These are phyloP conservation scores for Babesia caballi DNA, from an alignment of 169 alveolate species.

Conservation along the genomic window DNA sequence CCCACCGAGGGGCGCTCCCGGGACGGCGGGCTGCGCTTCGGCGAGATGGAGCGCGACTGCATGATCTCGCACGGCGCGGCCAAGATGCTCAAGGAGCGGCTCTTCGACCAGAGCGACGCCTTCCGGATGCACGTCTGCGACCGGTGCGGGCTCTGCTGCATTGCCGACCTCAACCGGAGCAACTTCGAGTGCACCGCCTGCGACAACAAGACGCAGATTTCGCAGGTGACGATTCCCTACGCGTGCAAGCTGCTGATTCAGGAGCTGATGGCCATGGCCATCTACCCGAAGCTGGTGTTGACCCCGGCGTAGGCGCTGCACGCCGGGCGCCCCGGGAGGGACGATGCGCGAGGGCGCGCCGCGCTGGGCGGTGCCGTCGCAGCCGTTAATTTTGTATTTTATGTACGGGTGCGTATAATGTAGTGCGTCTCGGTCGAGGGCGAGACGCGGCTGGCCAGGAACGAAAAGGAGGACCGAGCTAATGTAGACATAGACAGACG, in stretches of 20 bases:
- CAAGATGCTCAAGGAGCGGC: constrained; percentile 97
- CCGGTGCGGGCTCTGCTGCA: constrained; percentile 92
- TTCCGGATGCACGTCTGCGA: constrained; percentile 98
- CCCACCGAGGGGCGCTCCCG: constrained; percentile 99
- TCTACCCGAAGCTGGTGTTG: constrained; percentile 91
- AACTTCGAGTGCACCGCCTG: constrained; percentile 91
- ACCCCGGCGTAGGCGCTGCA: constrained; percentile 50
- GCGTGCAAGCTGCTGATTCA: constrained; percentile 97
- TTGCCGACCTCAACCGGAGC: constrained; percentile 90
- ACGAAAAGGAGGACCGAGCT: too few relatives aligned
- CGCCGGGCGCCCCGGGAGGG: constrained; percentile 4
- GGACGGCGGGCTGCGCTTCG: constrained; percentile 98
- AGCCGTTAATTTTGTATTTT: neutral
- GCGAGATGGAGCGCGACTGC: constrained; percentile 99
- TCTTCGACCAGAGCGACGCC: constrained; percentile 97
- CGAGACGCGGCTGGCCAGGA: neutral
- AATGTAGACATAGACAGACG: neutral
- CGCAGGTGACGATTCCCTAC: constrained; percentile 95
- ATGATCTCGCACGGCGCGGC: constrained; percentile 99
- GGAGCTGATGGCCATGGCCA: constrained; percentile 98
- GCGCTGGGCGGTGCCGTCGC: constrained; percentile 1
- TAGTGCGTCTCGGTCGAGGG: neutral
- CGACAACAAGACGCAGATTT: constrained; percentile 85
- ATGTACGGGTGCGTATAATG: neutral
- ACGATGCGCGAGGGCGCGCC: constrained; percentile 40